Evolutionary conservation across 768 basidiomycete species (phyloP), one percentile per base, ranked within the genome.

Genomic region (Russula vinacea): DNA sequence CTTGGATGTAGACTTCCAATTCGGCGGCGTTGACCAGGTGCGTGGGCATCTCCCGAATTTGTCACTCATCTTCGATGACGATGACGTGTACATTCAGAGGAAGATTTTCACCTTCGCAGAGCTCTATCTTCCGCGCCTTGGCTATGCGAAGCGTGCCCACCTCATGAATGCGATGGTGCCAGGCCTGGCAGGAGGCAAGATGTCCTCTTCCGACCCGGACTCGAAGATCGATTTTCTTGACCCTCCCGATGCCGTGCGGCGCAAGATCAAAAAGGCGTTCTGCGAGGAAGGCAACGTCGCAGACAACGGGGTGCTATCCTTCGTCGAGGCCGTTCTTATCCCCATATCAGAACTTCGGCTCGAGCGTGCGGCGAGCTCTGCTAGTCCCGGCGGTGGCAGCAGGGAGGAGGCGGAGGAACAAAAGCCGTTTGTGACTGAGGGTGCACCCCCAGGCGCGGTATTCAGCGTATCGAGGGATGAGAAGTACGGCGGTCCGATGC

Each of bases 31-130:
- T 10, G 97, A 99, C 73, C 96, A 98, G 83, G 95, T 95, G 60
- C 58, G 83, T 72, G 1, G 29, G 37, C 9, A 42, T 11, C 5
- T 29, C 45, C 42, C 11, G n/a, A 10, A 35, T 19, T 26, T 53
- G 14, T 35, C 40, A 17, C 35, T n/a, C 24, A 24, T 10, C 14
- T 17, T 26, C 29, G 50, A 26, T 16, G 52, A 19, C 17, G 37
- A 24, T n/a, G 57, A 13, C 37, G 26, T 33, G n/a, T 44, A 24
- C 14, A 17, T 51, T 4, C 72, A 96, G 93, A 87, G 96, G 63
- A 98, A 98, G 79, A 98, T 98, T 72, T 99, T 99, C 77, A 98
- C 94, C 22, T 96, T 96, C 71, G 95, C 97, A 8, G 95, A 98
- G 73, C 83, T 90, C 70, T 95, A 94, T 83, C 88, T 99, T 58